Evolutionary conservation across 352 stramenopile species (phyloP).

Genomic region (Blastocystis hominis): DNA sequence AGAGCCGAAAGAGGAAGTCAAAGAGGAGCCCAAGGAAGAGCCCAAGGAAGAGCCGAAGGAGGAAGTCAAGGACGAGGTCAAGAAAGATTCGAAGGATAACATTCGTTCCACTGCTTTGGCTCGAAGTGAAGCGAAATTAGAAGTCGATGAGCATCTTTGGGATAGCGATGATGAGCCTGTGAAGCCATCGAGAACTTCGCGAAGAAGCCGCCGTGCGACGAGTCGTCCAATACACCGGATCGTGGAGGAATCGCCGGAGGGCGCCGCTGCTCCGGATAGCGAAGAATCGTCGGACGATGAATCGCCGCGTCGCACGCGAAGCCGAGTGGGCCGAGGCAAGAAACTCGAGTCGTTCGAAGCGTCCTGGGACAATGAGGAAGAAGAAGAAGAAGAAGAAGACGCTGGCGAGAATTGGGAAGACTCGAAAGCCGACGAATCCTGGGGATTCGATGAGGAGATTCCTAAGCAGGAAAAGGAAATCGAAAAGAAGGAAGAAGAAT

Average conservation of each 20-base stretch:
- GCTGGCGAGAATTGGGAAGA: background rate
- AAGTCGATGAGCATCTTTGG: slow-evolving; percentile 33
- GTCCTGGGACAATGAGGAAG: too few species aligned
- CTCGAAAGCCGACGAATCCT: background rate
- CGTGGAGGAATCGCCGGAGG: background rate
- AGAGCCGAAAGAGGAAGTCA: too few species aligned
- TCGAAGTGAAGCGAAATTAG: slow-evolving; percentile 21
- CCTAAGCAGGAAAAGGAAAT: background rate
- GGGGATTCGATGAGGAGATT: background rate
- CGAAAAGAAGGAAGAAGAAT: background rate
- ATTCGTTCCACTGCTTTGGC: slow-evolving; percentile 10
- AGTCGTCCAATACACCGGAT: background rate
- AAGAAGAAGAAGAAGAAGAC: too few species aligned
- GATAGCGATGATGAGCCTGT: slow-evolving; percentile 17
- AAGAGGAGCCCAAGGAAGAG: background rate
- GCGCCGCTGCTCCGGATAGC: background rate
- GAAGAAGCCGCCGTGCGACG: background rate
- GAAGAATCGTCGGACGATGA: background rate
- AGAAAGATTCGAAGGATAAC: background rate
- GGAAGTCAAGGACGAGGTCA: background rate
- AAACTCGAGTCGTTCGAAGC: background rate
- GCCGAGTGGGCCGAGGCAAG: background rate
- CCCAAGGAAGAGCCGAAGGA: background rate
- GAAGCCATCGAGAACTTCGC: background rate
- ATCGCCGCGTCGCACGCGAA: background rate